Conservation (phyloP, 257 asterid species). For the Agastache rugosa region DNA sequence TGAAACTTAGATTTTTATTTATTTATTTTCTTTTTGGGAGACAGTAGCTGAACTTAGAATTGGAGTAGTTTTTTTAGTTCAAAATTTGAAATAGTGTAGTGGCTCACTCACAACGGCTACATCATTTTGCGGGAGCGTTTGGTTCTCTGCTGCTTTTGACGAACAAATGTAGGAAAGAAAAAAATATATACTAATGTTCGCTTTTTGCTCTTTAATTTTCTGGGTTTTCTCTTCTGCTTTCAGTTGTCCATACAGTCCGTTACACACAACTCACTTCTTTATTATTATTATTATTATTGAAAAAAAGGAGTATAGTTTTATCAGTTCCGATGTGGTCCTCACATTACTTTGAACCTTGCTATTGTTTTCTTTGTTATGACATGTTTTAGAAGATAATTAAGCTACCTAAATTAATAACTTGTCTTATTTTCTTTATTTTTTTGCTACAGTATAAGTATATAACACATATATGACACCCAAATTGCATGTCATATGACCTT, state of each 20-base stretch:
- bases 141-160: slow-evolving; percentile 16
- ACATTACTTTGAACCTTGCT: background rate
- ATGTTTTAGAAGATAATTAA: background rate
- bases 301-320: slow-evolving; percentile 3
- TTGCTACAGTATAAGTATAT: no score
- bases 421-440: no score
- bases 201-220: slow-evolving; percentile 36
- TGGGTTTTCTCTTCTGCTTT: slow-evolving; percentile 28
- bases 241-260: slow-evolving; percentile 29
- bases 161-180: background rate
- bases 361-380: background rate
- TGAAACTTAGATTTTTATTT: no score
- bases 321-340: slow-evolving; percentile 15
- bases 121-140: slow-evolving; percentile 33
- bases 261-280: slow-evolving; percentile 29
- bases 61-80: slow-evolving; percentile 23
- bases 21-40: no score
- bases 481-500: no score
- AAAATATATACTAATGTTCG: background rate
- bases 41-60: background rate
- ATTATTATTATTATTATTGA: background rate
- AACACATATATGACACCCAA: no score
- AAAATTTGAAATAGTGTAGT: slow-evolving; percentile 36
- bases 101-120: slow-evolving; percentile 33
- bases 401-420: no score